Conservation (phyloP, 108 stramenopile species). For the Nannochloropsis gaditana region DNA sequence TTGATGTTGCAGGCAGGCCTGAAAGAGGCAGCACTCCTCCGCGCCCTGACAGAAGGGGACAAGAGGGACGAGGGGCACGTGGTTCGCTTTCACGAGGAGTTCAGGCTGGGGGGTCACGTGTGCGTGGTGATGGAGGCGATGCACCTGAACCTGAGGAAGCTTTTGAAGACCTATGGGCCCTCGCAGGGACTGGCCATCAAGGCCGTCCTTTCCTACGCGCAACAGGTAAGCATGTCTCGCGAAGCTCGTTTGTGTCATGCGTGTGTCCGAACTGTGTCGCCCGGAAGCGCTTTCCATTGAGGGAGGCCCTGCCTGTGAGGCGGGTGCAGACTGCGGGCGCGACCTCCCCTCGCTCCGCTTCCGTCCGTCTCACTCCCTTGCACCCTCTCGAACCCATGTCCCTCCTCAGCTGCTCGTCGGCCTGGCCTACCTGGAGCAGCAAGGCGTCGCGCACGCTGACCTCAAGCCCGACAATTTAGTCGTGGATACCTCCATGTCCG, state of each 20-base stretch:
- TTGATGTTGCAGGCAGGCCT: slow-evolving; percentile 5
- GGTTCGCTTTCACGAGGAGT: not conserved
- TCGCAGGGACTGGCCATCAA: slow-evolving; percentile 73
- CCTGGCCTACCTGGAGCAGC: slow-evolving; percentile 63
- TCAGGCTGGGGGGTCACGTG: slow-evolving; percentile 52
- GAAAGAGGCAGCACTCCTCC: not conserved
- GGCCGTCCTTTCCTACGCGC: slow-evolving; percentile 75
- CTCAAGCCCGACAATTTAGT: slow-evolving; percentile 94
- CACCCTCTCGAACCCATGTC: not conserved
- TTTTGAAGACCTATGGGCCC: slow-evolving; percentile 73
- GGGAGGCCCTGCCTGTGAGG: too few species aligned
- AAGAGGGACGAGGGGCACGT: not conserved
- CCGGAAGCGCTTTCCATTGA: too few species aligned
- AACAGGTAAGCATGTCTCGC: slow-evolving; percentile 62
- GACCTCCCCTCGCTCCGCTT: too few species aligned
- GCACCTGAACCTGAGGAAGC: slow-evolving; percentile 69
- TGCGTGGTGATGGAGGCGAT: slow-evolving; percentile 64
- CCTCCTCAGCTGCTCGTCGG: slow-evolving; percentile 28
- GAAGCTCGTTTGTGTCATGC: too few species aligned
- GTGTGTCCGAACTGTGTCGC: too few species aligned
- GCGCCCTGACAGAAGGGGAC: not conserved
- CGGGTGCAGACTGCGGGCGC: too few species aligned
- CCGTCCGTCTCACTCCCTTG: too few species aligned
- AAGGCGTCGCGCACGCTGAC: slow-evolving; percentile 85
- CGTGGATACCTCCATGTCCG: slow-evolving; percentile 64